Evolutionary conservation across 352 stramenopile species (phyloP).

Genomic region (Vaucheria bursata): DNA sequence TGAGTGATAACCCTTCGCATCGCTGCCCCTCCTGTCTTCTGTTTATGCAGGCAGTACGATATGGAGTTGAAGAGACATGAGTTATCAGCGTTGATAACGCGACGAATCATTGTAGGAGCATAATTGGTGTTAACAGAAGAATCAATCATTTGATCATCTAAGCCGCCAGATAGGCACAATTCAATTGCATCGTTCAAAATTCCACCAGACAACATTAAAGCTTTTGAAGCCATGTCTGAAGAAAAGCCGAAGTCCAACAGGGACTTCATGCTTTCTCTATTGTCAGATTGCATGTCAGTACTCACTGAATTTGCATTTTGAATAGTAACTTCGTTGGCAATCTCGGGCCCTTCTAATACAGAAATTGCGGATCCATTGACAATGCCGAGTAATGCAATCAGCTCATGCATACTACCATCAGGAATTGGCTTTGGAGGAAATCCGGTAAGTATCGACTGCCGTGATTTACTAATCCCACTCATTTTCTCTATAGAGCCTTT

Average conservation of each 20-base stretch:
- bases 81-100: slow-evolving; percentile 48
- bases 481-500: not conserved
- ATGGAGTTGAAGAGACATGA: slow-evolving; percentile 46
- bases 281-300: not conserved
- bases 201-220: slow-evolving; percentile 21
- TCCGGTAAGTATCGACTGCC: not conserved
- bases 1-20: slow-evolving; percentile 43
- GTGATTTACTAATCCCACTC: not conserved
- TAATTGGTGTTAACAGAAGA: not conserved
- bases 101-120: slow-evolving; percentile 15
- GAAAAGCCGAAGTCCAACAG: slow-evolving; percentile 45
- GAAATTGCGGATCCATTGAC: slow-evolving; percentile 32
- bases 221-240: slow-evolving; percentile 13
- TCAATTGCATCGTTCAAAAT: slow-evolving; percentile 39
- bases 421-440: slow-evolving; percentile 4
- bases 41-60: slow-evolving; percentile 22
- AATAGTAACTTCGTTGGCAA: not conserved
- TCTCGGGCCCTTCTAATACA: slow-evolving; percentile 13
- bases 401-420: not conserved
- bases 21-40: slow-evolving; percentile 15
- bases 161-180: slow-evolving; percentile 25
- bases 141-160: no score
- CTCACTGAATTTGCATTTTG: not conserved
- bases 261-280: not conserved
- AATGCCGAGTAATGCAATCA: slow-evolving; percentile 23